phyloP scores from a whole-genome alignment of 148 eudicot species.

The Simmondsia chinensis region DNA sequence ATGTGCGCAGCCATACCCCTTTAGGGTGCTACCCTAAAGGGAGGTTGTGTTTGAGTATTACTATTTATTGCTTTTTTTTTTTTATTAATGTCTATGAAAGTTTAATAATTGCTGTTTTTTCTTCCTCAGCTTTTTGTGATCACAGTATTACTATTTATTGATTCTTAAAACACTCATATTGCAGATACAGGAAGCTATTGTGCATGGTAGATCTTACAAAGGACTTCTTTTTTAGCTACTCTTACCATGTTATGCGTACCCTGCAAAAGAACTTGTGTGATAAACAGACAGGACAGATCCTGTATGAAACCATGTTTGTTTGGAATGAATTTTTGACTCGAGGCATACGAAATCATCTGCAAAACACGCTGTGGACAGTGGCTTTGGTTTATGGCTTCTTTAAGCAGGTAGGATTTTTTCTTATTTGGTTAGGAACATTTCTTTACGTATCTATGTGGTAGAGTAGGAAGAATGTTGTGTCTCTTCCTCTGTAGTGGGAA shows the following conservation, averaged over 20 bases:
- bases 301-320: conserved; percentile 83
- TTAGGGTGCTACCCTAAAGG: too few relatives aligned
- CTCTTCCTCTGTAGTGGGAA: too few relatives aligned
- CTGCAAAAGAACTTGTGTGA: conserved; percentile 67
- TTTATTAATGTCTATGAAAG: background rate
- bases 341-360: conserved; percentile 54
- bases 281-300: conserved; percentile 30
- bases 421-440: conserved; percentile 2
- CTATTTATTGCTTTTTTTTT: background rate
- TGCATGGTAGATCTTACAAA: conserved; percentile 94
- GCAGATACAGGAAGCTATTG: conserved; percentile 88
- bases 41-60: too few relatives aligned
- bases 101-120: background rate
- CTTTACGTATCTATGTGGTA: conserved; percentile 1
- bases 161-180: conserved; percentile 3
- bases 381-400: conserved; percentile 90
- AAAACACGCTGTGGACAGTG: conserved; percentile 79
- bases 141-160: conserved; percentile 2
- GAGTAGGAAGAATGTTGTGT: background rate
- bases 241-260: conserved; percentile 88
- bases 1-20: too few relatives aligned
- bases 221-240: conserved; percentile 93
- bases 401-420: conserved; percentile 51
- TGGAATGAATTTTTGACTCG: conserved; percentile 92
- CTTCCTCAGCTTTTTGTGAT: background rate